phyloP scores from a whole-genome alignment of 1,284 basidiomycete genomes.

The Ganoderma lucidum region DNA sequence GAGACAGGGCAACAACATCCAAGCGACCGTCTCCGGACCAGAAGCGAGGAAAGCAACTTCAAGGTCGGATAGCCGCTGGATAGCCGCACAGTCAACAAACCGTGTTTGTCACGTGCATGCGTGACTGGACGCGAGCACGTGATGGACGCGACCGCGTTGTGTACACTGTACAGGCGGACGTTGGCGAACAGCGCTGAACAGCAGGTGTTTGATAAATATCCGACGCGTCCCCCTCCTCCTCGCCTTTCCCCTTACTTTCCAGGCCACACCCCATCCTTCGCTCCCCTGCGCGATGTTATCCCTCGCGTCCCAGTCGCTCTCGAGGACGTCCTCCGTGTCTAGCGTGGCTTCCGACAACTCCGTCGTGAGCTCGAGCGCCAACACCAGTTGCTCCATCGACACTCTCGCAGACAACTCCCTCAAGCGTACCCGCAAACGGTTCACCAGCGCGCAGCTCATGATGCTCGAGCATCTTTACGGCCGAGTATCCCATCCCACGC shows the following conservation, averaged over 20 bases:
- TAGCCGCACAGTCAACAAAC: conserved; percentile 27
- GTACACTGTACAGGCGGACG: conserved; percentile 27
- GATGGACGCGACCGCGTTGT: conserved; percentile 32
- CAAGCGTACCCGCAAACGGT: conserved; percentile 71
- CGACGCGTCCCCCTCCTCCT: conserved; percentile 18
- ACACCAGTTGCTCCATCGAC: conserved; percentile 21
- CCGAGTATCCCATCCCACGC: conserved; percentile 72
- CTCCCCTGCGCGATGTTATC: conserved; percentile 15
- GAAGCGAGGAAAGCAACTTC: background rate
- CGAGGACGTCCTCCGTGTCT: conserved; percentile 40
- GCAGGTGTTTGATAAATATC: conserved; percentile 21
- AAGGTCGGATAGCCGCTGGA: background rate
- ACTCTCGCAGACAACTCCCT: conserved; percentile 26
- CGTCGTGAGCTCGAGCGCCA: conserved; percentile 29
- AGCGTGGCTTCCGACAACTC: conserved; percentile 39
- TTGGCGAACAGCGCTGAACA: conserved; percentile 20
- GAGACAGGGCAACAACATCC: background rate
- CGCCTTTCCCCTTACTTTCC: conserved; percentile 9
- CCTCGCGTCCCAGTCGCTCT: conserved; percentile 26
- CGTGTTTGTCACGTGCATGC: conserved; percentile 33
- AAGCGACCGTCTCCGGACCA: background rate
- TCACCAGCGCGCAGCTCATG: conserved; percentile 71
- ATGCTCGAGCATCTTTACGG: conserved; percentile 78
- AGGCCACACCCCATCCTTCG: background rate
- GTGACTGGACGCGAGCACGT: conserved; percentile 28